A percentile compares a stretch with the other conserved stretches of the same genome.
Conservation (phyloP, 2,329 filamentous ascomycete species). For the Dryadomyces quercivorus region DNA sequence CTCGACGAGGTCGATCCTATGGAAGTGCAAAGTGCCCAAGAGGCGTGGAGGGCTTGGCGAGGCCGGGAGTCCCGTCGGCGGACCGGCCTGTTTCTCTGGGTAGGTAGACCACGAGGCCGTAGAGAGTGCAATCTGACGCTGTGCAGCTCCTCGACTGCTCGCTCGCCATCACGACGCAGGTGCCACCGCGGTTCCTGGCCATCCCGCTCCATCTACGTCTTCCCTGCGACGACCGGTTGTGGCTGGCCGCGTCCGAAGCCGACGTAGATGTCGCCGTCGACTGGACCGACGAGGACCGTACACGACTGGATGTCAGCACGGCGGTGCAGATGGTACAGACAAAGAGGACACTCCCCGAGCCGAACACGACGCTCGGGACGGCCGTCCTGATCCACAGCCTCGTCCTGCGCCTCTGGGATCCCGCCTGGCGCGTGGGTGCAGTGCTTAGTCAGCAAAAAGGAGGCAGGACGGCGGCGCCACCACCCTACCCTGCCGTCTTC, state of each 20-base stretch:
- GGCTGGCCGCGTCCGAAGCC: neutral
- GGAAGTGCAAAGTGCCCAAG: neutral
- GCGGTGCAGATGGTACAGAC: neutral
- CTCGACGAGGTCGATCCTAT: neutral
- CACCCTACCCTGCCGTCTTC: neutral
- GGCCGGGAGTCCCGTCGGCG: neutral
- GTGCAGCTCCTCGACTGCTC: neutral
- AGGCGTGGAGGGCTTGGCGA: neutral
- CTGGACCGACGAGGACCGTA: neutral
- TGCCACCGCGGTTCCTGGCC: neutral
- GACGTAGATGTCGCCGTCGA: neutral
- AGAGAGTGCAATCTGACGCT: neutral
- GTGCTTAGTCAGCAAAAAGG: neutral
- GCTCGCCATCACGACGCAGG: neutral
- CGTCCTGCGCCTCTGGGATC: neutral
- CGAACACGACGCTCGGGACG: neutral
- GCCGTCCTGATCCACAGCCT: neutral
- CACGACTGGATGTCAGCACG: neutral
- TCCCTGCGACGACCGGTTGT: neutral
- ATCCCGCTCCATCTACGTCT: neutral
- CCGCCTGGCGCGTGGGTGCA: neutral
- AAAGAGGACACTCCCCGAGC: neutral
- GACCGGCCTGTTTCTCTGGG: neutral
- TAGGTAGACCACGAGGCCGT: neutral
- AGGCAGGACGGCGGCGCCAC: neutral